Evolutionary conservation across 2,329 filamentous ascomycete genomes (phyloP).

Genomic region (Pseudomassariella vexata): DNA sequence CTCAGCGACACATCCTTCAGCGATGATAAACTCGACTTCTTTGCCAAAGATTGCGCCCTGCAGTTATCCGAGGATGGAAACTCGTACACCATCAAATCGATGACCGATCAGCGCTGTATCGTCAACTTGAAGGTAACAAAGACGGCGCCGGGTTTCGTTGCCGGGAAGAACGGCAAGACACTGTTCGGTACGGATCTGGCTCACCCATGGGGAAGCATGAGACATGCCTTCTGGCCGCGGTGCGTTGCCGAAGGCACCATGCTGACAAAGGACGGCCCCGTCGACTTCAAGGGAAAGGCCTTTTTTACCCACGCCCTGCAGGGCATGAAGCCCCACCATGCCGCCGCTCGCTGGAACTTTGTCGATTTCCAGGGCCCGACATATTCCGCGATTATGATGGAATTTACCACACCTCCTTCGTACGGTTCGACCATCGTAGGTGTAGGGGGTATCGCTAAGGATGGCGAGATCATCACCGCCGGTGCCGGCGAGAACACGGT

Average conservation of each 20-base stretch:
- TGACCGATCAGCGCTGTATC: slow-evolving; percentile 71
- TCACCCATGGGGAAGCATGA: slow-evolving; percentile 88
- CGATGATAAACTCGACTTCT: slow-evolving; percentile 76
- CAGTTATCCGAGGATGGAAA: slow-evolving; percentile 81
- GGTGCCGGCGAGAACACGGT: slow-evolving; percentile 57
- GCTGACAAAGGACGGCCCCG: slow-evolving; percentile 71
- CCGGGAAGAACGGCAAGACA: slow-evolving; percentile 77
- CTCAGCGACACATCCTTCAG: slow-evolving; percentile 78
- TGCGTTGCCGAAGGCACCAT: slow-evolving; percentile 78
- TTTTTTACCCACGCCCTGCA: slow-evolving; percentile 83
- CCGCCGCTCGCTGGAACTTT: slow-evolving; percentile 90
- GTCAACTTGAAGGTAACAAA: slow-evolving; percentile 82
- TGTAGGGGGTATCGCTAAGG: slow-evolving; percentile 76
- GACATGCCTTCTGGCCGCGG: slow-evolving; percentile 91
- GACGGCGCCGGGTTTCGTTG: slow-evolving; percentile 73
- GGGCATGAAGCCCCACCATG: slow-evolving; percentile 98
- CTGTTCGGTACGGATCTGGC: slow-evolving; percentile 79
- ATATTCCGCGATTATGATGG: slow-evolving; percentile 89
- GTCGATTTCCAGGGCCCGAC: slow-evolving; percentile 81
- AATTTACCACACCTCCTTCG: slow-evolving; percentile 88
- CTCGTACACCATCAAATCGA: slow-evolving; percentile 84
- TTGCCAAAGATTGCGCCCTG: slow-evolving; percentile 77
- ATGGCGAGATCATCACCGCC: slow-evolving; percentile 73
- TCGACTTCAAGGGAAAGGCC: slow-evolving; percentile 76
- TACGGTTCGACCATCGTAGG: slow-evolving; percentile 82